A percentile compares a stretch with the other conserved stretches of the same genome.
Evolutionary conservation across 345 rosid genomes (phyloP).

Genomic region (Dovyalis caffra): DNA sequence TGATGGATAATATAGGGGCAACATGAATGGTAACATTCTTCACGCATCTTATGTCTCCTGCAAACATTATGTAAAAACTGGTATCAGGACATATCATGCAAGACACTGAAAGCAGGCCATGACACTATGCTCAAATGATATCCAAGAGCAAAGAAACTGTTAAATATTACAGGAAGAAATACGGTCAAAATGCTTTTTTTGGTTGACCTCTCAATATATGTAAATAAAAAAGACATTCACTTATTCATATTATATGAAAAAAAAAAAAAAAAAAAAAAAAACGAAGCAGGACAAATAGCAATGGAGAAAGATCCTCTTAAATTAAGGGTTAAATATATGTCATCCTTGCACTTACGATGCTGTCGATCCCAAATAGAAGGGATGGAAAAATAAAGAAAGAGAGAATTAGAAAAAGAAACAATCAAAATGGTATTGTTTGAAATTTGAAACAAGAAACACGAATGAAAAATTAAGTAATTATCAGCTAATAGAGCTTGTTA

Average conservation of each 20-base stretch:
- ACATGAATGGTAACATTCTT: conserved; percentile 88
- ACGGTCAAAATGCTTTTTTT: neutral
- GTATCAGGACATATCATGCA: neutral
- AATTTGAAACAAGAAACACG: neutral
- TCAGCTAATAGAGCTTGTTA: neutral
- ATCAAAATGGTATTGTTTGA: too few relatives aligned
- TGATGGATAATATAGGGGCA: conserved; percentile 77
- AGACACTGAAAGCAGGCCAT: neutral
- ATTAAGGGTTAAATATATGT: neutral
- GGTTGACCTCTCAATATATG: neutral
- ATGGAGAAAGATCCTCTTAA: neutral
- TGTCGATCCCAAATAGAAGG: neutral
- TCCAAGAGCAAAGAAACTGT: neutral
- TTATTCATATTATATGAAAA: too few relatives aligned
- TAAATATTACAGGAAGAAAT: neutral
- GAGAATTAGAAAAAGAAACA: neutral
- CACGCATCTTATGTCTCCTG: conserved; percentile 82
- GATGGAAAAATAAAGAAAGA: neutral
- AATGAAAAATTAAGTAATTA: neutral
- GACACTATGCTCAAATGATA: neutral
- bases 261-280: too few relatives aligned
- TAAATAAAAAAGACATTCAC: neutral
- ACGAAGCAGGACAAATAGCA: too few relatives aligned
- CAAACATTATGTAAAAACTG: conserved; percentile 3
- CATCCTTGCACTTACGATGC: neutral